Evolutionary conservation across 768 basidiomycete genomes (phyloP).

Genomic region (Amanita exitialis): DNA sequence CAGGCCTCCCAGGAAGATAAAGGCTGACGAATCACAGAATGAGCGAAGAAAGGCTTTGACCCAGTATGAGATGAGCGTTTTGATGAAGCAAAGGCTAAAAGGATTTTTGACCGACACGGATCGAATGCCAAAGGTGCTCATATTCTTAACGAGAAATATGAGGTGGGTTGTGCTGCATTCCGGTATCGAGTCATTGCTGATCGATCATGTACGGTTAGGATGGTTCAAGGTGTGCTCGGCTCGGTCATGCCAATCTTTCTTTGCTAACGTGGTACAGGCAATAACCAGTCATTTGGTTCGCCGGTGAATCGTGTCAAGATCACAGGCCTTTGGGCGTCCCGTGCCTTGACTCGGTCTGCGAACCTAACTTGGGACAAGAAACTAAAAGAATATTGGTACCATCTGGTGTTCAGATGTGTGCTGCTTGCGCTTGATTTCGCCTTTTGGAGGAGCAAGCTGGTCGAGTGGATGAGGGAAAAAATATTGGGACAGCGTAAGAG

Average conservation of each 20-base stretch:
- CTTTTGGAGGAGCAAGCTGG: constrained; percentile 53
- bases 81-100: constrained; percentile 58
- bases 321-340: constrained; percentile 74
- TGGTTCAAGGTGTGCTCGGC: constrained; percentile 34
- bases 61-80: constrained; percentile 60
- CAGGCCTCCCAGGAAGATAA: constrained; percentile 16
- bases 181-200: neutral
- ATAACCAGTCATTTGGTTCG: constrained; percentile 76
- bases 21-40: constrained; percentile 15
- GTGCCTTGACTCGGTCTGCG: constrained; percentile 41
- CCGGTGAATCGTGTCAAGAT: constrained; percentile 90
- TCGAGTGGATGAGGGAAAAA: constrained; percentile 37
- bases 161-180: neutral
- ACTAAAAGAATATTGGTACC: constrained; percentile 42
- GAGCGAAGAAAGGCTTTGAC: constrained; percentile 27
- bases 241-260: constrained; percentile 4
- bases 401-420: constrained; percentile 52
- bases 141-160: constrained; percentile 65
- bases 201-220: constrained; percentile 30
- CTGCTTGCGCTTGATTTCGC: constrained; percentile 63
- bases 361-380: constrained; percentile 31
- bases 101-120: constrained; percentile 66
- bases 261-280: constrained; percentile 31
- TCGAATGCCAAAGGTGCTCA: constrained; percentile 65
- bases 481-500: constrained; percentile 20